Base-by-base conservation (phyloP, 441 rosid species). In the Gossypium lobatum region DNA sequence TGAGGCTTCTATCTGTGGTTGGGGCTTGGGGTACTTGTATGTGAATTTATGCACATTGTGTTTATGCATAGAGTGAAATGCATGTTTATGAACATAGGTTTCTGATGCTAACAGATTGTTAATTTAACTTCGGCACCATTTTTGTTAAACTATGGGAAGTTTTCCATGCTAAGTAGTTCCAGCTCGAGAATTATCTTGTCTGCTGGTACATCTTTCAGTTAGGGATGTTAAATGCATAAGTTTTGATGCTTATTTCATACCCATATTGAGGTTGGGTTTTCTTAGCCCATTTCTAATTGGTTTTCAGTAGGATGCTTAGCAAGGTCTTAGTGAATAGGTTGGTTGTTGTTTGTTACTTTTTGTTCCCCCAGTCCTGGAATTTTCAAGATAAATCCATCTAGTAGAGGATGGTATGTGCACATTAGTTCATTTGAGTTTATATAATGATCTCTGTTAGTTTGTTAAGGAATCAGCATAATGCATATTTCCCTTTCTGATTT, bases 401-500 rank as follows among this genome's bases (percentile, higher is more conserved):
- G 3, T 18, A 6, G 28, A 53, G 23, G 16, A 18, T 54, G 42
- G 28, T 31, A 16, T 31, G 73, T 70, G 28, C 28, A 11, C 50
- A 53, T 28, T 31, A 31, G 21, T 69, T 53, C 31, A 31, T 31
- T 31, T 48, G 17, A 60, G 31, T 28, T 8, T 52, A 21, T 31
- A 31, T 70, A 16, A 1, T 53, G 16, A 11, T 31, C 28, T 54
- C n/a, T 31, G 10, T 31, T 23, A 53, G 25, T 34, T 20, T 16
- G 39, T 23, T 57, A 53, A 64, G 39, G 60, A 55, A 54, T 65
- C 16, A 28, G 59, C 45, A 16, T 60, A 20, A 23, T 6, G 6
- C 8, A 46, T 48, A 45, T 34, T 45, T 21, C 14, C 11, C 73
- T 73, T 26, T 70, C 60, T 50, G n/a, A 50, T 50, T 79, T 71